Base-by-base conservation (phyloP, 805 yeast genomes). In the Cyberlindnera lachancei region DNA sequence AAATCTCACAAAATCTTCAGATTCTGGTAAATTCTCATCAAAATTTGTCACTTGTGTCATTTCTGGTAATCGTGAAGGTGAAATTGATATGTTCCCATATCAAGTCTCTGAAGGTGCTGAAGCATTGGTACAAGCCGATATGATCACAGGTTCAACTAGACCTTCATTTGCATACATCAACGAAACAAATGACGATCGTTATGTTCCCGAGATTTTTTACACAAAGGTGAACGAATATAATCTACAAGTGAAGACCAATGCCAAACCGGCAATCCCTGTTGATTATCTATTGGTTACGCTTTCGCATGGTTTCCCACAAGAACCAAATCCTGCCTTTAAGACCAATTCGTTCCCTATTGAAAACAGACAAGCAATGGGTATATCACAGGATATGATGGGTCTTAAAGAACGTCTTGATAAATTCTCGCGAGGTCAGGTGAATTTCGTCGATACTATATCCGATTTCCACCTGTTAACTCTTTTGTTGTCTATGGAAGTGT, bases 181-280 rank as follows among this genome's bases (percentile, higher is more conserved):
- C 50, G 79, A 75, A 18, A 77, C 85, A n/a, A 72, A 73, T 25
- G 66, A 70, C 14, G 69, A 66, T 8, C 69, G 96, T 35, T 92
- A 90, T 46, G 97, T 92, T 12, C 99, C 99, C 0, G 99, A 92
- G 41, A 80, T 92, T 17, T 83, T 84, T 50, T 92, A 81, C 64
- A 75, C 77, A 56, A 77, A 74, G 53, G 70, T 74, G 38, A 92
- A 92, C 53, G 96, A 92, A 59, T 92, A 92, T 58, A 84, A 84
- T 4, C 62, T 86, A 19, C 76, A 85, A 23, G 94, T 92, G n/a
- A 86, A 86, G 48, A 73, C 76, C 25, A 81, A 84, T 51, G 94
- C 95, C 2, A 80, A 80, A 48, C 95, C 96, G 1, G 82, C 92
- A 16, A 84, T 87, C 54, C 96, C 96, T 2, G 87, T 82, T n/a